phyloP scores from a whole-genome alignment of 352 stramenopile species.

The Aphanomyces invadans region DNA sequence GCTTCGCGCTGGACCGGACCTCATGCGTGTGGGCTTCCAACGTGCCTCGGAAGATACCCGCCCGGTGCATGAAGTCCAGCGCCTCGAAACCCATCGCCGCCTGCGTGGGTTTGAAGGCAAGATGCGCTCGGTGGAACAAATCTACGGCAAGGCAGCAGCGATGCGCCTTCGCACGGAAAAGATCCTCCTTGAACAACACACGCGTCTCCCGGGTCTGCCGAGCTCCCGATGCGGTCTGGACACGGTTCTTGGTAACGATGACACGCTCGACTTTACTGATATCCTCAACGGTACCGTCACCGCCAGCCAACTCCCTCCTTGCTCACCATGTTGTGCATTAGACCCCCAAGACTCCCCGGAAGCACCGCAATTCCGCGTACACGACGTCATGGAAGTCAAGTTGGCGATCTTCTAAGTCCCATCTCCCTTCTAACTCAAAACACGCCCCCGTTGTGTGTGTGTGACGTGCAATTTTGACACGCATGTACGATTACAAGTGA shows the following conservation, averaged over 20 bases:
- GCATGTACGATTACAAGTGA: slow-evolving; percentile 21
- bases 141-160: slow-evolving; percentile 82
- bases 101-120: slow-evolving; percentile 78
- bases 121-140: slow-evolving; percentile 82
- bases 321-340: slow-evolving; percentile 24
- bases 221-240: slow-evolving; percentile 69
- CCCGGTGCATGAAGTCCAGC: slow-evolving; percentile 78
- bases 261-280: slow-evolving; percentile 72
- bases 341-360: slow-evolving; percentile 73
- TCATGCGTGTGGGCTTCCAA: slow-evolving; percentile 75
- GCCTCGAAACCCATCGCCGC: slow-evolving; percentile 70
- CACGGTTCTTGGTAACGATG: slow-evolving; percentile 68
- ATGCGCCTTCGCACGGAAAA: slow-evolving; percentile 87
- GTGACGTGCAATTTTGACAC: no score
- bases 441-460: no score
- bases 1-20: slow-evolving; percentile 70
- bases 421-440: no score
- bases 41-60: slow-evolving; percentile 71
- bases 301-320: neutral
- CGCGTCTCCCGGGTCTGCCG: slow-evolving; percentile 71
- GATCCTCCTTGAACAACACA: slow-evolving; percentile 77
- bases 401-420: slow-evolving; percentile 80
- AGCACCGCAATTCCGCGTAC: slow-evolving; percentile 70
- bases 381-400: slow-evolving; percentile 87
- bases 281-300: slow-evolving; percentile 63